Conservation (phyloP, 495 filamentous ascomycete species). For the Penicillium turbatum region DNA sequence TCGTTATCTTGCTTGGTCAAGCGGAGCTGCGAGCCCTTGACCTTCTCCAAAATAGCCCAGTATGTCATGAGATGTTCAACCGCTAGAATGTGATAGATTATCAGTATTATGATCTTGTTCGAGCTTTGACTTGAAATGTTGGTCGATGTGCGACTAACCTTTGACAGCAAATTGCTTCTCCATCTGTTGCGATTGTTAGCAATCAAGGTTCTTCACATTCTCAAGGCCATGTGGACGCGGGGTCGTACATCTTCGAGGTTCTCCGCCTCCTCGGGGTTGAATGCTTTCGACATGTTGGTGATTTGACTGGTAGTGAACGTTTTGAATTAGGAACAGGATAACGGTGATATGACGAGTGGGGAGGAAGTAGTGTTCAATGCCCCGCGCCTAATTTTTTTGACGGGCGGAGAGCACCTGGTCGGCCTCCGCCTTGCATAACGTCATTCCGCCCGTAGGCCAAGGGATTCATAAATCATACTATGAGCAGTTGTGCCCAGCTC, state of each 20-base stretch:
- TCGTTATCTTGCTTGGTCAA: conserved; percentile 93
- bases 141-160: conserved; percentile 47
- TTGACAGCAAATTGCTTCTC: conserved; percentile 99
- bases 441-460: conserved; percentile 19
- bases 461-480: background rate
- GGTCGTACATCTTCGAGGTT: conserved; percentile 69
- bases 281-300: conserved; percentile 44
- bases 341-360: conserved; percentile 8
- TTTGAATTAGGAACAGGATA: conserved; percentile 1
- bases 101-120: conserved; percentile 8
- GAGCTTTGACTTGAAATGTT: background rate
- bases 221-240: background rate
- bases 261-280: conserved; percentile 66
- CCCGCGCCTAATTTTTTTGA: conserved; percentile 37
- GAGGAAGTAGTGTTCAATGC: conserved; percentile 19
- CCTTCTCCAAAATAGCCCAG: conserved; percentile 90
- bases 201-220: background rate
- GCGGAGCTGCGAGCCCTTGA: conserved; percentile 76
- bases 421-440: conserved; percentile 18
- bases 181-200: conserved; percentile 57
- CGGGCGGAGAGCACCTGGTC: conserved; percentile 24
- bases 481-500: background rate
- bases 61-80: conserved; percentile 96
- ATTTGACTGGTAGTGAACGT: background rate
- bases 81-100: conserved; percentile 40